Conservation (phyloP, 2,329 filamentous ascomycete genomes). For the Pseudocercospora eumusae region DNA sequence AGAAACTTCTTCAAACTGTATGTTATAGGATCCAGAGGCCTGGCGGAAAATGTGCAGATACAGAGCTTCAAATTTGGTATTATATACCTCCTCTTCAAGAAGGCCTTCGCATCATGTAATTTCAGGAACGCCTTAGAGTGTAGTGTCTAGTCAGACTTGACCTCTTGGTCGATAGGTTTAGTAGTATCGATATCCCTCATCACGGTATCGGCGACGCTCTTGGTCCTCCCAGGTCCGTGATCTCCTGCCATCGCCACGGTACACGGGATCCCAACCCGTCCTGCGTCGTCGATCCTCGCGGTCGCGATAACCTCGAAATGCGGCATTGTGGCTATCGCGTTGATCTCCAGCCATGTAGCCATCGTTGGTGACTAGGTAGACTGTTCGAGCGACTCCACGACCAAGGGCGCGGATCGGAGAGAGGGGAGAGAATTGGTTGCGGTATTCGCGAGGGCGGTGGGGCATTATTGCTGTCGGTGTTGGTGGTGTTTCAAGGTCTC, state of each 20-base stretch:
- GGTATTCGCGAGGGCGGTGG: not conserved
- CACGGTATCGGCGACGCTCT: not conserved
- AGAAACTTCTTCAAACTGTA: constrained; percentile 13
- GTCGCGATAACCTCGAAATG: not conserved
- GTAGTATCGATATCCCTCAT: not conserved
- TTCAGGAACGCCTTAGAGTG: not conserved
- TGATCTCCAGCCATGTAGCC: not conserved
- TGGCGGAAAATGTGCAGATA: constrained; percentile 5
- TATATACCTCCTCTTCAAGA: constrained; percentile 1
- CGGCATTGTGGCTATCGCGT: not conserved
- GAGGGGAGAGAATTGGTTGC: not conserved
- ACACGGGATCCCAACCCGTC: not conserved
- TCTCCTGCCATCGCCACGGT: not conserved
- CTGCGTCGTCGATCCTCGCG: not conserved
- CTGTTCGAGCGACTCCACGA: not conserved
- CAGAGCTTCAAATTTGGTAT: constrained; percentile 1
- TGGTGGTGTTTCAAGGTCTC: too few relatives aligned
- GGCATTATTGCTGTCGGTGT: not conserved
- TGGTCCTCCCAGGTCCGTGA: not conserved
- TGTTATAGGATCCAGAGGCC: constrained; percentile 12
- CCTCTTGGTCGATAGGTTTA: not conserved
- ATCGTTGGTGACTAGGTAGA: not conserved
- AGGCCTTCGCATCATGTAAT: not conserved
- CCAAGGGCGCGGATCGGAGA: not conserved
- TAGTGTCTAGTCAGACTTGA: not conserved